Evolutionary conservation across 345 rosid genomes (phyloP).

Genomic region (Ceriops zippeliana): DNA sequence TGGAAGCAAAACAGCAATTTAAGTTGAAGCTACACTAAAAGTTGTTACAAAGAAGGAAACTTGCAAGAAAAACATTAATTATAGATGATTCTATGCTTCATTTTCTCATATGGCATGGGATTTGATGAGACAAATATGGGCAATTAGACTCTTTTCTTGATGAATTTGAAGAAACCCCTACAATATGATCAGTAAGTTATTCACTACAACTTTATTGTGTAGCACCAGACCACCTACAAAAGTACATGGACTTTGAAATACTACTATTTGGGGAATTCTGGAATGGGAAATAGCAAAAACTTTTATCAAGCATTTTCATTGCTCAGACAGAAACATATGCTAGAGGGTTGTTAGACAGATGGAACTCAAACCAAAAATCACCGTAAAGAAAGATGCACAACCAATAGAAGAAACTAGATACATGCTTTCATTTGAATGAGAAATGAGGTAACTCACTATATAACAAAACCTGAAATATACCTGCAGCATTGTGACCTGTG

Average conservation of each 20-base stretch:
- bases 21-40: background rate
- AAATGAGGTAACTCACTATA: background rate
- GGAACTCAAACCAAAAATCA: background rate
- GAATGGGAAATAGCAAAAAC: background rate
- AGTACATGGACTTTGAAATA: too few species aligned
- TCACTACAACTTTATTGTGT: too few species aligned
- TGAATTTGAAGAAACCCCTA: background rate
- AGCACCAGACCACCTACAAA: too few species aligned
- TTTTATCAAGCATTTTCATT: background rate
- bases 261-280: too few species aligned
- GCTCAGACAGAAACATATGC: background rate
- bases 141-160: too few species aligned
- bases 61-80: too few species aligned
- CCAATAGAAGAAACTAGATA: background rate
- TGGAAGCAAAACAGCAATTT: too few species aligned
- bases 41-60: background rate
- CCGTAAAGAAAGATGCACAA: background rate
- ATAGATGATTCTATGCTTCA: too few species aligned
- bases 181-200: background rate
- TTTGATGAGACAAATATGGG: too few species aligned
- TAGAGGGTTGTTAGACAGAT: background rate
- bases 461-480: conserved; percentile 26
- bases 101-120: too few species aligned
- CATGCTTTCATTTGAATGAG: background rate
- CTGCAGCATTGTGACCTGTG: conserved; percentile 91